phyloP scores from a whole-genome alignment of 2,329 filamentous ascomycete genomes.

The Pseudogymnoascus sp. region DNA sequence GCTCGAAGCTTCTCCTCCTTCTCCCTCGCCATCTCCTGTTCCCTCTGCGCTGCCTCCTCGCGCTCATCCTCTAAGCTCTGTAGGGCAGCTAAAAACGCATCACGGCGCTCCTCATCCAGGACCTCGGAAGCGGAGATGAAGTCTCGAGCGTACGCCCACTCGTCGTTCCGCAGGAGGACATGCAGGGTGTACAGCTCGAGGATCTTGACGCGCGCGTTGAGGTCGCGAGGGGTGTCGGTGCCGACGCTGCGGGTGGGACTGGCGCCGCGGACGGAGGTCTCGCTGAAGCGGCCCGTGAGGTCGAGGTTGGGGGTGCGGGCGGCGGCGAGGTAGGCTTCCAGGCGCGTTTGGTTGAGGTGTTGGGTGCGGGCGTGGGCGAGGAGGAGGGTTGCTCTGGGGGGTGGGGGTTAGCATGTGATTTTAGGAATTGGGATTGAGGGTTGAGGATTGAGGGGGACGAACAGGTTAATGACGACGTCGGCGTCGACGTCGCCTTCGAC shows the following conservation, averaged over 20 bases:
- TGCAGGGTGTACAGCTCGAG: constrained; percentile 93
- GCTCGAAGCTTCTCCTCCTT: constrained; percentile 51
- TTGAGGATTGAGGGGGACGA: constrained; percentile 30
- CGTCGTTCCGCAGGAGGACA: constrained; percentile 83
- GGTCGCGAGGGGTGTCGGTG: constrained; percentile 74
- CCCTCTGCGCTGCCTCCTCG: constrained; percentile 58
- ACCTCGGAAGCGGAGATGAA: constrained; percentile 84
- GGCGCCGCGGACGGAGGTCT: constrained; percentile 55
- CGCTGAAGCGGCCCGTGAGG: constrained; percentile 53
- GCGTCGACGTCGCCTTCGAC: constrained; percentile 86
- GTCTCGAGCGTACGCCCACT: constrained; percentile 92
- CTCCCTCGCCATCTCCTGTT: constrained; percentile 48
- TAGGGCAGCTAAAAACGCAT: constrained; percentile 81
- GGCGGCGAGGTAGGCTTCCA: constrained; percentile 83
- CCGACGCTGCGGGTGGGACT: constrained; percentile 42
- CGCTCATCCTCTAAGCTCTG: constrained; percentile 79
- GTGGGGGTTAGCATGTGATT: constrained; percentile 19
- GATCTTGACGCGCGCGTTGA: constrained; percentile 80
- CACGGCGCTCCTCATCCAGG: constrained; percentile 83
- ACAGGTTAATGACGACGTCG: constrained; percentile 88
- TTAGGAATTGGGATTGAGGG: neutral
- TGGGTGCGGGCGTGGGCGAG: constrained; percentile 86
- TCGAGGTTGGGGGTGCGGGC: constrained; percentile 67
- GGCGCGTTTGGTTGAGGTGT: constrained; percentile 71
- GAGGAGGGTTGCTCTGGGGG: constrained; percentile 70